Percentiles rank a stretch among this genome's conserved stretches.
Evolutionary conservation across 495 filamentous ascomycete species (phyloP).

Genomic region (Cenococcum geophilum): DNA sequence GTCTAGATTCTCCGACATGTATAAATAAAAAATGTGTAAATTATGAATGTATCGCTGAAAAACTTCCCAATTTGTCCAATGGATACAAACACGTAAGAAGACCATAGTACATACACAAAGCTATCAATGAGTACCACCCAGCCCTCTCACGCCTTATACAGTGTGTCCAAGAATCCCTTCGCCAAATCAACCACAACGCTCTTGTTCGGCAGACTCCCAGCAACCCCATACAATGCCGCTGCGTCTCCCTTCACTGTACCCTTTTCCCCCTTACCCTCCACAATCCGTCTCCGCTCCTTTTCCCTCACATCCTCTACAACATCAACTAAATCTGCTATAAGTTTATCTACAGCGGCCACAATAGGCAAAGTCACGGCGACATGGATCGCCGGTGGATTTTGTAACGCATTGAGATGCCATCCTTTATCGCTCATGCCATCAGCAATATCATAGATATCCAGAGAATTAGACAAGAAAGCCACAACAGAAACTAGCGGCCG

Average conservation of each 20-base stretch:
- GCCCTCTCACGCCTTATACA: slow-evolving; percentile 76
- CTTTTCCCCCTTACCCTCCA: slow-evolving; percentile 69
- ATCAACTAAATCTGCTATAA: slow-evolving; percentile 69
- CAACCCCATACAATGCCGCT: slow-evolving; percentile 89
- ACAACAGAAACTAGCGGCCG: slow-evolving; percentile 84
- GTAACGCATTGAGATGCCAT: slow-evolving; percentile 94
- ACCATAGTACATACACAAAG: neutral
- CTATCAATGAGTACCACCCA: neutral
- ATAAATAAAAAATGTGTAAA: too few relatives aligned
- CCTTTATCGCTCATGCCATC: slow-evolving; percentile 65
- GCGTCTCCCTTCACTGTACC: slow-evolving; percentile 63
- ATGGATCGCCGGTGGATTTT: slow-evolving; percentile 89
- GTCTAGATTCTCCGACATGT: too few relatives aligned
- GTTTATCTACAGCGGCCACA: slow-evolving; percentile 66
- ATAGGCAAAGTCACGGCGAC: slow-evolving; percentile 91
- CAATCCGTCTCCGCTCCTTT: slow-evolving; percentile 54
- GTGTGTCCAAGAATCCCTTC: slow-evolving; percentile 84
- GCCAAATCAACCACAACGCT: slow-evolving; percentile 86
- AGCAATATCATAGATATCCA: slow-evolving; percentile 46
- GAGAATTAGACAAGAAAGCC: slow-evolving; percentile 69
- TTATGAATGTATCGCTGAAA: too few relatives aligned
- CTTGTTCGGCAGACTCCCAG: slow-evolving; percentile 91
- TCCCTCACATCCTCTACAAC: slow-evolving; percentile 72
- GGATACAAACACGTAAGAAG: neutral
- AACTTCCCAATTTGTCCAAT: too few relatives aligned